Evolutionary conservation across 768 basidiomycete species (phyloP).

Genomic region (Gelatoporia subvermispora): DNA sequence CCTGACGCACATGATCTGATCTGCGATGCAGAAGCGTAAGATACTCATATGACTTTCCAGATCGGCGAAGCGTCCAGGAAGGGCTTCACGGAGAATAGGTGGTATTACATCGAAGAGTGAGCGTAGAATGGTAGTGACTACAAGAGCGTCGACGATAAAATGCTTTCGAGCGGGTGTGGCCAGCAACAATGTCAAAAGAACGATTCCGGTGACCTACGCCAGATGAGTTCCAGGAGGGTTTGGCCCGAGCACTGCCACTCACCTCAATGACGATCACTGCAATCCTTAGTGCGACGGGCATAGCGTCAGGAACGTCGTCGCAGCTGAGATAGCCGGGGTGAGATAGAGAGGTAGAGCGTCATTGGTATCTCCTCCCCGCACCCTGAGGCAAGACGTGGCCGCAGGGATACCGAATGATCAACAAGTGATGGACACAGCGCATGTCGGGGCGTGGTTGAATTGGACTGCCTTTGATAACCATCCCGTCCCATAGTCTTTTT

Average conservation of each 20-base stretch:
- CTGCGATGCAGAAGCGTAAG: conserved; percentile 12
- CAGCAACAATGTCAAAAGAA: conserved; percentile 9
- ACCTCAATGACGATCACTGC: conserved; percentile 17
- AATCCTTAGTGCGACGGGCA: conserved; percentile 1
- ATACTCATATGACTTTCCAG: not conserved
- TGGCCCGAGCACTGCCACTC: not conserved
- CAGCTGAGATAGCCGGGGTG: too few species aligned
- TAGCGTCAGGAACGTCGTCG: not conserved
- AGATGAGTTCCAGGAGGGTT: not conserved
- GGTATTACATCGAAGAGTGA: conserved; percentile 13
- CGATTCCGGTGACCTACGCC: conserved; percentile 6
- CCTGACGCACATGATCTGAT: conserved; percentile 15
- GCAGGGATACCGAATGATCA: too few species aligned
- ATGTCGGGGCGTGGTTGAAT: too few species aligned
- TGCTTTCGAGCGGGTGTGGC: conserved; percentile 18
- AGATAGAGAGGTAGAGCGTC: too few species aligned
- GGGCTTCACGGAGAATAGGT: conserved; percentile 5
- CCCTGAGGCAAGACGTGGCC: too few species aligned
- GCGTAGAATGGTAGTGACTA: conserved; percentile 13
- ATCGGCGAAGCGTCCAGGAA: conserved; percentile 1
- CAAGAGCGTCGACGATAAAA: conserved; percentile 16
- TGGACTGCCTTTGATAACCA: too few species aligned
- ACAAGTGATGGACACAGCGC: too few species aligned
- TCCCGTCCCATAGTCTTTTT: too few species aligned
- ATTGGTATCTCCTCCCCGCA: too few species aligned